These are phyloP conservation scores for Abrus precatorius DNA, from an alignment of 306 rosid species.

Conservation along the genomic window DNA sequence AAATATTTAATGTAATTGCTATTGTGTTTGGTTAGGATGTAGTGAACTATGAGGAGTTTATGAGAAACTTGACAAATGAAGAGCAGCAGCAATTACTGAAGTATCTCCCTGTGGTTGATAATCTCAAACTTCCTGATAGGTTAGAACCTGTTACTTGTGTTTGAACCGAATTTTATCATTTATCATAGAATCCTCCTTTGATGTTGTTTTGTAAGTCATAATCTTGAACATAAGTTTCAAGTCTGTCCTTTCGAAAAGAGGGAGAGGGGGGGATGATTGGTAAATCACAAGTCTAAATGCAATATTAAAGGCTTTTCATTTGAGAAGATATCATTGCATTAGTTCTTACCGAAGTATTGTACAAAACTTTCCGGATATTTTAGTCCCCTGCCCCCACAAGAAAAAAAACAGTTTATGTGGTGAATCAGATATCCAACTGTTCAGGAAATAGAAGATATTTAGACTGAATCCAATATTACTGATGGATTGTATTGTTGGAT, in stretches of 20 bases:
- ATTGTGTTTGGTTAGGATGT: constrained; percentile 69
- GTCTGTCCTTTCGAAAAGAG: neutral
- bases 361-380: constrained; percentile 1
- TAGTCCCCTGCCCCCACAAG: neutral
- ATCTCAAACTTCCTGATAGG: constrained; percentile 71
- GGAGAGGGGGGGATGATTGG: no score
- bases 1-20: constrained; percentile 42
- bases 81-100: constrained; percentile 86
- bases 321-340: neutral
- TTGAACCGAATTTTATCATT: constrained; percentile 24
- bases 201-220: constrained; percentile 20
- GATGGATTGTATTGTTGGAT: constrained; percentile 48
- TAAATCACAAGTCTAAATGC: constrained; percentile 10
- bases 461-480: constrained; percentile 28
- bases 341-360: neutral
- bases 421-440: constrained; percentile 23
- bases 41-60: constrained; percentile 80
- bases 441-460: constrained; percentile 17
- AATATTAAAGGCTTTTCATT: constrained; percentile 21
- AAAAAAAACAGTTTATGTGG: neutral
- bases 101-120: constrained; percentile 81
- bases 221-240: constrained; percentile 26
- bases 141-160: constrained; percentile 53
- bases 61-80: constrained; percentile 78
- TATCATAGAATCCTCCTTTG: constrained; percentile 25